Evolutionary conservation across 78 protist genomes (phyloP).

Genomic region (Dictyostelium citrinum): DNA sequence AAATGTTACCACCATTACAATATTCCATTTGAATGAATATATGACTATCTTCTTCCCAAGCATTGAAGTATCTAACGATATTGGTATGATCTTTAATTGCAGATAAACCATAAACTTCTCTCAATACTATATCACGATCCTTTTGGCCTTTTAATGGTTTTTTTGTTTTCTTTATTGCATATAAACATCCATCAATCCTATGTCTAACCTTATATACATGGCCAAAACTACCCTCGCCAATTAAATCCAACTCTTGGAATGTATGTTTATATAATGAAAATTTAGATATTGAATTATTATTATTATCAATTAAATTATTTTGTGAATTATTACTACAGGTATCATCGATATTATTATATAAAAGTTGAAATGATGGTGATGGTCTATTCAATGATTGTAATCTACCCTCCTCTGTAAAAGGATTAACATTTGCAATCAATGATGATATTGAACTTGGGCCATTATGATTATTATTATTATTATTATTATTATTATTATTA

Average conservation of each 20-base stretch:
- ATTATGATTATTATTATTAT: neutral
- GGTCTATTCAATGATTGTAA: neutral
- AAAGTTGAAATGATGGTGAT: neutral
- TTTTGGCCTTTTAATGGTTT: slow-evolving; percentile 39
- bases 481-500: neutral
- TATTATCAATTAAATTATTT: neutral
- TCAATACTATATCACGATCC: neutral
- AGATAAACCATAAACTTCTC: slow-evolving; percentile 60
- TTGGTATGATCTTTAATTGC: slow-evolving; percentile 46
- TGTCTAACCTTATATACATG: slow-evolving; percentile 42
- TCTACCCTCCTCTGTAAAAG: slow-evolving; percentile 51
- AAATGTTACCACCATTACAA: slow-evolving; percentile 62
- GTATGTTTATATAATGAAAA: slow-evolving; percentile 33
- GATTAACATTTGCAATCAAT: slow-evolving; percentile 36
- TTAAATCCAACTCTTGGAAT: slow-evolving; percentile 22
- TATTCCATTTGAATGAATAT: slow-evolving; percentile 73
- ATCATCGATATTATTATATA: neutral
- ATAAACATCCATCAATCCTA: slow-evolving; percentile 71
- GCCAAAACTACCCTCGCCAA: slow-evolving; percentile 78
- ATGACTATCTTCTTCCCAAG: slow-evolving; percentile 70
- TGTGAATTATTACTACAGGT: neutral
- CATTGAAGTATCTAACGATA: slow-evolving; percentile 65
- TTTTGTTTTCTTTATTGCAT: slow-evolving; percentile 62
- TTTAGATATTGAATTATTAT: neutral
- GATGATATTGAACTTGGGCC: neutral